Evolutionary conservation across 768 basidiomycete species (phyloP).

Genomic region (Auricularia sp.): DNA sequence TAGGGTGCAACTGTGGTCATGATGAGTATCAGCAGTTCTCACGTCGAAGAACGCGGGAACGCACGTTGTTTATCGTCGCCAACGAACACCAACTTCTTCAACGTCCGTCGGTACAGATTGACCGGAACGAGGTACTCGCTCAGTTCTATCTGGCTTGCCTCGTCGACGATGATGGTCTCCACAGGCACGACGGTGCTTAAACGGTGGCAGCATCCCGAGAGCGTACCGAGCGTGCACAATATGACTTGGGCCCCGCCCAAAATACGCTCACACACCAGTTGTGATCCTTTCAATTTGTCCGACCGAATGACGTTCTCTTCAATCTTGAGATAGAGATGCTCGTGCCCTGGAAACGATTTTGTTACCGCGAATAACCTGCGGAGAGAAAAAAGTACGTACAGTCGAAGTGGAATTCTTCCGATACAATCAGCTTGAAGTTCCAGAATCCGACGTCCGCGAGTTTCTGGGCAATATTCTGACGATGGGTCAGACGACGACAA

Average conservation of each 20-base stretch:
- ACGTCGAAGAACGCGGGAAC: background rate
- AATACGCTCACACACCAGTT: background rate
- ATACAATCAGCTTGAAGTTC: constrained; percentile 59
- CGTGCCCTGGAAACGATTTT: constrained; percentile 46
- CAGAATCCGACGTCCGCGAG: constrained; percentile 32
- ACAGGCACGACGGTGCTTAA: constrained; percentile 28
- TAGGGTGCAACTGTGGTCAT: constrained; percentile 50
- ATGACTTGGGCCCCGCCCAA: constrained; percentile 42
- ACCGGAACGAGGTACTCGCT: constrained; percentile 36
- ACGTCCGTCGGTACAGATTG: constrained; percentile 21
- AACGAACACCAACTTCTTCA: constrained; percentile 41
- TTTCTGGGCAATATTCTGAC: constrained; percentile 68
- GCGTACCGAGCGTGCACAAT: constrained; percentile 70
- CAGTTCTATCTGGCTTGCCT: constrained; percentile 41
- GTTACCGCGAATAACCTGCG: too few species aligned
- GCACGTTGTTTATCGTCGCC: constrained; percentile 45
- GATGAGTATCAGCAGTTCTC: too few species aligned
- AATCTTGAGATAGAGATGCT: constrained; percentile 54
- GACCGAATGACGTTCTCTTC: constrained; percentile 42
- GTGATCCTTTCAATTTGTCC: constrained; percentile 23
- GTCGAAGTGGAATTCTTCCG: constrained; percentile 50
- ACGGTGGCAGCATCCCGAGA: constrained; percentile 39
- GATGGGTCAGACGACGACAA: background rate
- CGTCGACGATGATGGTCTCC: constrained; percentile 36
- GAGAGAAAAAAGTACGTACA: constrained; percentile 30